Evolutionary conservation across 1,284 basidiomycete genomes (phyloP).

Genomic region (Malassezia sp.): DNA sequence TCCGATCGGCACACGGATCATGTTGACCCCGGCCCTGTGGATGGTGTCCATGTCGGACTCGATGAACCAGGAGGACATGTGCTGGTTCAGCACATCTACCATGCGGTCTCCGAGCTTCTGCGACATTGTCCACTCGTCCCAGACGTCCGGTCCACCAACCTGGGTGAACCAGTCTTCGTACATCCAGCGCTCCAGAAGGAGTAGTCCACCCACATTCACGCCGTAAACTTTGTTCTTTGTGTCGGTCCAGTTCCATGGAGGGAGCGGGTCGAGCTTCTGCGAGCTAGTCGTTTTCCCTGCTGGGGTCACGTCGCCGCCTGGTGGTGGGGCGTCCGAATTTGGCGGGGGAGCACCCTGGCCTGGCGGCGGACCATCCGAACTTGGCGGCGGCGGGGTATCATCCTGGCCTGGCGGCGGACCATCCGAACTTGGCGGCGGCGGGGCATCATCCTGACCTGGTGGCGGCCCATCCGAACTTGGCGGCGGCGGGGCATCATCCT

Average conservation of each 20-base stretch:
- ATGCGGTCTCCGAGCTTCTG: constrained; percentile 32
- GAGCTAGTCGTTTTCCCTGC: background rate
- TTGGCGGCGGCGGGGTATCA: background rate
- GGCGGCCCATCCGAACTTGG: no score
- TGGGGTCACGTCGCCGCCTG: background rate
- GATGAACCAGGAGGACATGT: constrained; percentile 47
- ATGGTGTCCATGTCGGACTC: constrained; percentile 47
- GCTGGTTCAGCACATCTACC: constrained; percentile 28
- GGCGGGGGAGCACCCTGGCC: background rate
- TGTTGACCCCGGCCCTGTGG: constrained; percentile 39
- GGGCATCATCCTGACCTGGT: no score
- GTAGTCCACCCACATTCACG: constrained; percentile 40
- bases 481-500: no score
- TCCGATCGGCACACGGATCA: constrained; percentile 47
- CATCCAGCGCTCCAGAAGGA: constrained; percentile 48
- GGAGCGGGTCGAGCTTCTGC: constrained; percentile 24
- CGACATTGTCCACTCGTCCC: constrained; percentile 47
- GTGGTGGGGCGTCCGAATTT: background rate
- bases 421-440: background rate
- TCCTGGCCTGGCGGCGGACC: background rate
- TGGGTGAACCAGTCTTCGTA: constrained; percentile 48
- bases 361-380: background rate
- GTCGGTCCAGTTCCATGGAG: constrained; percentile 40
- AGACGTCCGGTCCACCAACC: constrained; percentile 35
- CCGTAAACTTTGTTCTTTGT: constrained; percentile 39